Evolutionary conservation across 371 early-diverging fungal genomes (phyloP), one percentile per base, ranked within the genome.

Genomic region (Dichotomocladium elegans): DNA sequence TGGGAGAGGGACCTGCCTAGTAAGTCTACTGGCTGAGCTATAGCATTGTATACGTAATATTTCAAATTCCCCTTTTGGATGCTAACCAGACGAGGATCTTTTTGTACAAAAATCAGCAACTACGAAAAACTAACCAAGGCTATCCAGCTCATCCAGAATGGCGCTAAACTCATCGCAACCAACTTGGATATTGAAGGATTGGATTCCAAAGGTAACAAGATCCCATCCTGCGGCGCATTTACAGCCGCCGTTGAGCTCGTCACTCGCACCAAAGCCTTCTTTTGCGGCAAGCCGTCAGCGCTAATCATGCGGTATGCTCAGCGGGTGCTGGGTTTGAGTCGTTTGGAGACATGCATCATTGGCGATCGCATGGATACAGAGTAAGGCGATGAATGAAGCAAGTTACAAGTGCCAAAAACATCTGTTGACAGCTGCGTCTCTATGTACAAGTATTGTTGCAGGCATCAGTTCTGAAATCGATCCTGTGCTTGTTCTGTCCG

Each of bases 341-440:
- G 81, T 58, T 59, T 73, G 51, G 83, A 83, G 47, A 83, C 81
- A 0, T 83, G 83, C 61, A 83, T 86, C 30, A 77, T 86, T 59
- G 86, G 86, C 56, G 84, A 86, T 58, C 78, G 86, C 47, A 82
- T 86, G 82, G 84, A 86, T 62, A 86, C 84, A 33, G 86, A 86
- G 70, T 70, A 70, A 60, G 63, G 47, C n/a, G n/a, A n/a, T n/a
- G n/a, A n/a, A n/a, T n/a, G n/a, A n/a, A n/a, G n/a, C n/a, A n/a
- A n/a, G n/a, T n/a, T n/a, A n/a, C n/a, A n/a, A n/a, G n/a, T n/a
- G n/a, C n/a, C n/a, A n/a, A n/a, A n/a, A n/a, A n/a, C n/a, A n/a
- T n/a, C n/a, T n/a, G n/a, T n/a, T n/a, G n/a, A n/a, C n/a, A n/a
- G n/a, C n/a, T n/a, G n/a, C n/a, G n/a, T n/a, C n/a, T n/a, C n/a